Evolutionary conservation across 2,329 filamentous ascomycete species (phyloP).

Genomic region (Colletotrichum incanum): DNA sequence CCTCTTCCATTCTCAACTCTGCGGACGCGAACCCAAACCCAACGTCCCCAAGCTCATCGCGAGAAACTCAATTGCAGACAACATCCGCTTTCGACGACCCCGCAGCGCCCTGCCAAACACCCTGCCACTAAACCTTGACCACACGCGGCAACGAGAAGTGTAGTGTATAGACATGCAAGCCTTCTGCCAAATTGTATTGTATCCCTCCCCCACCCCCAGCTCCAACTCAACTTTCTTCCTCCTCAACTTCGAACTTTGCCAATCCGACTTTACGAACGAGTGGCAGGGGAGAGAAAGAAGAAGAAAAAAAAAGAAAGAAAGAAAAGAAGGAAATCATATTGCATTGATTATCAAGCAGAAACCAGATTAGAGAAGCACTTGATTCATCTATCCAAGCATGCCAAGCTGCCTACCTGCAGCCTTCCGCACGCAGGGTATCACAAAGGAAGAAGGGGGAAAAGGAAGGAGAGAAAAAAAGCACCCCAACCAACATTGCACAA

Average conservation of each 20-base stretch:
- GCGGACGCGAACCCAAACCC: neutral
- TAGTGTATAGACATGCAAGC: too few relatives aligned
- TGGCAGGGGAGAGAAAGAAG: too few relatives aligned
- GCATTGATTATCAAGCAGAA: neutral
- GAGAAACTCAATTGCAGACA: constrained; percentile 2
- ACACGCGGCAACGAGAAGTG: too few relatives aligned
- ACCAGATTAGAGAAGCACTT: neutral
- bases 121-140: neutral
- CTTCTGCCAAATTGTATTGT: too few relatives aligned
- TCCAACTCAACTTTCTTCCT: neutral
- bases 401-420: constrained; percentile 1
- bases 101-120: neutral
- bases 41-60: neutral
- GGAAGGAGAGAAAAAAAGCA: neutral
- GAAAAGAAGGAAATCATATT: too few relatives aligned
- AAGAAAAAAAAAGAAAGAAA: too few relatives aligned
- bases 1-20: neutral
- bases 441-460: neutral
- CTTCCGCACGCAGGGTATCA: neutral
- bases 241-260: neutral
- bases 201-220: neutral
- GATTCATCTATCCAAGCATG: neutral
- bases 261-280: neutral
- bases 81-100: neutral
- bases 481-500: neutral